Evolutionary conservation across 352 stramenopile genomes (phyloP).

Genomic region (Pythium aristosporum): DNA sequence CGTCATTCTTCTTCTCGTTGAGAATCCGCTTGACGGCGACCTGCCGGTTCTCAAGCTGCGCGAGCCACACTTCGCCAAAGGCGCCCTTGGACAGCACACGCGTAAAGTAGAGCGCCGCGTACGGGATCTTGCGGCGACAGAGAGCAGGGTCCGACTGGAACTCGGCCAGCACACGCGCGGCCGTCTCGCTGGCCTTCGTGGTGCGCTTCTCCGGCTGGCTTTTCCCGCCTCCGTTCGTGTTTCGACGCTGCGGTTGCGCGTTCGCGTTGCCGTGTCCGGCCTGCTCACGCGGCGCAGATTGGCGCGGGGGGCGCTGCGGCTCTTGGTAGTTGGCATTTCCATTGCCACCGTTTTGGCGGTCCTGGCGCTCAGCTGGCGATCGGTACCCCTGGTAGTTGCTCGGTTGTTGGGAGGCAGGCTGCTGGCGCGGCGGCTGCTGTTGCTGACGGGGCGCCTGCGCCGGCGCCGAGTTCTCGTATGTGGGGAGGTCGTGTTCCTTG

Average conservation of each 20-base stretch:
- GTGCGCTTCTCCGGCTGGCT: slow-evolving; percentile 22
- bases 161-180: slow-evolving; percentile 55
- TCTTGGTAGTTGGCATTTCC: slow-evolving; percentile 16
- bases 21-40: slow-evolving; percentile 81
- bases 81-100: slow-evolving; percentile 75
- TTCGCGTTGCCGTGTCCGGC: slow-evolving; percentile 4
- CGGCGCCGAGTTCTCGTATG: not conserved
- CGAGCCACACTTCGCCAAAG: slow-evolving; percentile 83
- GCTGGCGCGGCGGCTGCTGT: not conserved
- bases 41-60: slow-evolving; percentile 70
- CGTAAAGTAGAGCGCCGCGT: slow-evolving; percentile 76
- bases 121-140: slow-evolving; percentile 51
- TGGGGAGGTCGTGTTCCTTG: slow-evolving; percentile 13
- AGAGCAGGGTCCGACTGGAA: slow-evolving; percentile 66
- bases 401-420: not conserved
- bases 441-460: not conserved
- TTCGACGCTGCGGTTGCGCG: slow-evolving; percentile 22
- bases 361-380: slow-evolving; percentile 6
- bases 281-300: not conserved
- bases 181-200: slow-evolving; percentile 31
- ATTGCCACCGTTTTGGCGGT: slow-evolving; percentile 2
- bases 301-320: slow-evolving; percentile 13
- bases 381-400: slow-evolving; percentile 14
- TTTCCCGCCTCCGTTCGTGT: slow-evolving; percentile 1
- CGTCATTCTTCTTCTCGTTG: slow-evolving; percentile 76